Evolutionary conservation across 1,284 basidiomycete genomes (phyloP).

Genomic region (Papiliotrema nemorosa): DNA sequence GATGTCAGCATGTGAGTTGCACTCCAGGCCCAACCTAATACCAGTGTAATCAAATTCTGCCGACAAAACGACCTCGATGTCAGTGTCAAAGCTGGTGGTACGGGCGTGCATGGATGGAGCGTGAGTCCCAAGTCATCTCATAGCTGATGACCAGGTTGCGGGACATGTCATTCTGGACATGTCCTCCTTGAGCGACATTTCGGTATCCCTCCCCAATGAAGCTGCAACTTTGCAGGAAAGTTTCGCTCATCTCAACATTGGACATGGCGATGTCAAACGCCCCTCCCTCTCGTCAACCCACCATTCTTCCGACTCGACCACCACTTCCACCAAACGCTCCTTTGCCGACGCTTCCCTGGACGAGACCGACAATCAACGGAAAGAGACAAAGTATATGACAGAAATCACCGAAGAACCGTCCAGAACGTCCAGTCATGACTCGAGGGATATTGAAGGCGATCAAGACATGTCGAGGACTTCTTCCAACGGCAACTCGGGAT

Average conservation of each 20-base stretch:
- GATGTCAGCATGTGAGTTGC: constrained; percentile 66
- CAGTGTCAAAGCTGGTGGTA: constrained; percentile 83
- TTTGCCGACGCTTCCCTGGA: background rate
- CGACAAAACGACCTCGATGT: constrained; percentile 62
- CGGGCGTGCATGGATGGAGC: constrained; percentile 82
- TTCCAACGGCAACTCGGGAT: background rate
- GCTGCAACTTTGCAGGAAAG: constrained; percentile 25
- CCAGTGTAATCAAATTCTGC: constrained; percentile 68
- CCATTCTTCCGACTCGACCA: constrained; percentile 3
- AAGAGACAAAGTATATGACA: background rate
- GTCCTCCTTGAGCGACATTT: constrained; percentile 61
- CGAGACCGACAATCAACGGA: background rate
- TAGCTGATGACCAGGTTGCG: constrained; percentile 52
- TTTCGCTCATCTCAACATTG: constrained; percentile 12
- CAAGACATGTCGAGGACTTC: constrained; percentile 1
- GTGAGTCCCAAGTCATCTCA: constrained; percentile 15
- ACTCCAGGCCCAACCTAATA: constrained; percentile 4
- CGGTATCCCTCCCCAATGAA: constrained; percentile 59
- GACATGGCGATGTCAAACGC: constrained; percentile 1
- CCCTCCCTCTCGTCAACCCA: constrained; percentile 1
- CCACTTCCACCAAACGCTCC: constrained; percentile 1
- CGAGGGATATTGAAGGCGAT: background rate
- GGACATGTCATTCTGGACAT: constrained; percentile 81
- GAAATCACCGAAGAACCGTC: background rate
- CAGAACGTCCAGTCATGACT: background rate